These are phyloP conservation scores for Rhodotorula sp. DNA, from an alignment of 1,284 basidiomycete genomes.

Conservation along the genomic window DNA sequence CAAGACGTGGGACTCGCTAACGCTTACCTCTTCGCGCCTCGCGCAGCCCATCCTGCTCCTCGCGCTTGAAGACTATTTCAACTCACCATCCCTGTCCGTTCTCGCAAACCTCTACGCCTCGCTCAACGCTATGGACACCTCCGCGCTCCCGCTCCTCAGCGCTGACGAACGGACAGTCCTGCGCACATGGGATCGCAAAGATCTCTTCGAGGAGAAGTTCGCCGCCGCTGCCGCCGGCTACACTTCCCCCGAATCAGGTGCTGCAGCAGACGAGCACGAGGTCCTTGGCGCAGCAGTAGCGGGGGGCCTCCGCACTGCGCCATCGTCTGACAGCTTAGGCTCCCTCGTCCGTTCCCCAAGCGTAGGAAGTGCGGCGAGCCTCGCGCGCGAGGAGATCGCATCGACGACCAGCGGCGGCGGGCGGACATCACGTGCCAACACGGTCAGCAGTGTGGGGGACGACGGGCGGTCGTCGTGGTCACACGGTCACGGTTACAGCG, in stretches of 20 bases:
- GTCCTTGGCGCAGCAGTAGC: neutral
- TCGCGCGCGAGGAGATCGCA: slow-evolving; percentile 21
- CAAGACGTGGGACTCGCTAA: neutral
- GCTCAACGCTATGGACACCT: slow-evolving; percentile 88
- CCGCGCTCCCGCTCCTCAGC: slow-evolving; percentile 71
- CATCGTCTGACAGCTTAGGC: neutral
- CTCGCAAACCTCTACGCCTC: slow-evolving; percentile 86
- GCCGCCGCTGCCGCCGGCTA: neutral
- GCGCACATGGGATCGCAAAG: slow-evolving; percentile 84
- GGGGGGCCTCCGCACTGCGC: neutral
- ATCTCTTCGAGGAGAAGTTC: slow-evolving; percentile 78
- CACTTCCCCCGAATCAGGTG: neutral
- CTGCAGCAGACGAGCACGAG: neutral
- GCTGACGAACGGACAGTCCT: slow-evolving; percentile 84
- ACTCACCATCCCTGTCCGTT: slow-evolving; percentile 80
- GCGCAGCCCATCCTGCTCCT: slow-evolving; percentile 82
- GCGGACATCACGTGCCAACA: slow-evolving; percentile 21
- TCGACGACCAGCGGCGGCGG: neutral
- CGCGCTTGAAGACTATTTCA: slow-evolving; percentile 93
- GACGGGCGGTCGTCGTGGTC: neutral
- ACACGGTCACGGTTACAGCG: neutral
- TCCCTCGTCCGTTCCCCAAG: slow-evolving; percentile 4
- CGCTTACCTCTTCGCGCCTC: neutral
- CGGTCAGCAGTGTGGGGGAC: slow-evolving; percentile 14
- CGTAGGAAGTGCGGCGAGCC: neutral